Base-by-base conservation (phyloP, 2,329 filamentous ascomycete species). In the Alternaria ventricosa region DNA sequence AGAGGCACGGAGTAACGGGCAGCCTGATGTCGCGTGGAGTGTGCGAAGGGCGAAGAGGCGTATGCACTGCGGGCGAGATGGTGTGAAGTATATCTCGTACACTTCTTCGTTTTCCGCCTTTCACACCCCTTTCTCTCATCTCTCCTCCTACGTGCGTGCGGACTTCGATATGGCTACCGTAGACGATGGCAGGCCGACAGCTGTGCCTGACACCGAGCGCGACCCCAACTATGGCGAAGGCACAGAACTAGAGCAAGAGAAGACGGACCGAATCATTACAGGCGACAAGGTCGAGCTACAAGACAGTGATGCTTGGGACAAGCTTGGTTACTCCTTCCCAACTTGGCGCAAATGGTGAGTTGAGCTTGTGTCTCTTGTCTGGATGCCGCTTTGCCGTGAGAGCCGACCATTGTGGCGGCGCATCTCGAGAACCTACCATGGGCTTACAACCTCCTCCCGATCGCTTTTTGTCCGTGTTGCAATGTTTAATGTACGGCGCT, bases 251-350 rank as follows among this genome's bases (percentile, higher is more conserved):
- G 33, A 68, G 11, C 56, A 69, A 50, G 63, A 70, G 41, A 65
- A 71, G 30, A 68, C 65, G n/a, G 64, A 72, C 30, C 68, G 70
- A 25, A 65, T 73, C 30, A 57, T 74, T 55, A 65, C 70, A 43
- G 71, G 72, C 20, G 73, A 75, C 45, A 78, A 76, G 56, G 53
- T 72, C 25, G 77, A 62, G 55, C 74, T 84, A 49, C 77, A 75
- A n/a, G 81, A 83, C 60, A 67, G 60, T 9, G 79, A 82, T 44
- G 75, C 78, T 64, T 80, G 82, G 57, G 75, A 82, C 15, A 72
- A 77, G 23, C 81, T 86, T 23, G 85, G 81, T 11, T 83, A 82
- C 69, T 74, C 72, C 33, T 86, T 82, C 68, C 72, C 83, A 1
- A 75, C 73, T 5, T 78, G 75, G 78, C 85, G 84, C 69, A 87